phyloP scores from a whole-genome alignment of 306 rosid genomes.

The Sindora glabra region DNA sequence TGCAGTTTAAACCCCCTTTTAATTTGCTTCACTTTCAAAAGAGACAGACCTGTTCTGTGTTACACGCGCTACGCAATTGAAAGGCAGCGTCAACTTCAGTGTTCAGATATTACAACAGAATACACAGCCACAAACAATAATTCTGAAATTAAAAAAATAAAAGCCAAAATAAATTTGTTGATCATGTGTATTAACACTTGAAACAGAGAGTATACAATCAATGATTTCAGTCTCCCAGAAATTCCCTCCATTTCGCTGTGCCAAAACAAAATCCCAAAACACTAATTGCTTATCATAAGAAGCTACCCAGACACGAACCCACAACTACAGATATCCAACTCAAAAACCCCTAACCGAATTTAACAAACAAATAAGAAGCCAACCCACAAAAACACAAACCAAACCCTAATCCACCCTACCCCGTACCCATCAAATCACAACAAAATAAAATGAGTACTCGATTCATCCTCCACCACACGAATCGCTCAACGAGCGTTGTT shows the following conservation, averaged over 20 bases:
- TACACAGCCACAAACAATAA: too few species aligned
- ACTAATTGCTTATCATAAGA: neutral
- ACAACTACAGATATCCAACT: slow-evolving; percentile 11
- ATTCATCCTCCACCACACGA: neutral
- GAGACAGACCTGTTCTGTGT: too few species aligned
- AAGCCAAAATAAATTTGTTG: neutral
- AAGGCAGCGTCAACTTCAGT: too few species aligned
- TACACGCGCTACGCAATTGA: too few species aligned
- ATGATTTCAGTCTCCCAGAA: neutral
- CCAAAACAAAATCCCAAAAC: neutral
- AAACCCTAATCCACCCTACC: neutral
- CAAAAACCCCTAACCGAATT: neutral
- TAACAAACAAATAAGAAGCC: neutral
- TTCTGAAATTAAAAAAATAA: too few species aligned
- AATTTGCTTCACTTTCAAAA: too few species aligned
- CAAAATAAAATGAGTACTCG: neutral
- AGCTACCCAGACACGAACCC: neutral
- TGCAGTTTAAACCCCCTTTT: too few species aligned
- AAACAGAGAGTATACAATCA: neutral
- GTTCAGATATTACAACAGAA: too few species aligned
- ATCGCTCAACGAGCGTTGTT: slow-evolving; percentile 5
- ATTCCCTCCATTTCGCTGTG: neutral
- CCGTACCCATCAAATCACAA: neutral
- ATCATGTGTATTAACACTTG: slow-evolving; percentile 14
- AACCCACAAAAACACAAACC: neutral